Evolutionary conservation across 2,329 filamentous ascomycete species (phyloP), one percentile per base, ranked within the genome.

Genomic region (Metarhizium brunneum): DNA sequence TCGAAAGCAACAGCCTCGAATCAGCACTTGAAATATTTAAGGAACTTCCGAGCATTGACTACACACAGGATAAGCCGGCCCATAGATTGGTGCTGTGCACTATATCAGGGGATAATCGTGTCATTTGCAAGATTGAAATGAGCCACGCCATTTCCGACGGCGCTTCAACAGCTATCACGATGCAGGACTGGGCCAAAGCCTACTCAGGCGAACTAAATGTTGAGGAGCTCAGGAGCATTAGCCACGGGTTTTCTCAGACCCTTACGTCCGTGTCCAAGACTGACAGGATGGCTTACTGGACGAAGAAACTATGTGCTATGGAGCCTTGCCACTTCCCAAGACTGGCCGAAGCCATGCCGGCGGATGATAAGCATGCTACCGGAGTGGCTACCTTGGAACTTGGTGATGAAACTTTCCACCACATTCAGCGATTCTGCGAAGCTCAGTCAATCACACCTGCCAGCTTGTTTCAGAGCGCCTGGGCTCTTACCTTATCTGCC

Each of bases 81-180:
- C 48, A 57, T 35, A 42, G 56, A 25, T 20, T 57, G 16, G 38
- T 50, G 35, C 29, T 54, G 6, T 32, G 29, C 36, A 35, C 38
- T 29, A 25, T 50, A 25, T 14, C 6, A 6, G 47, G 47, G 2
- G 53, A 54, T 29, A 42, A 47, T 25, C 49, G 40, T 16, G 50
- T 57, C 4, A 18, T 55, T 10, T 60, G 58, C 50, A 48, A 50
- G 36, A 42, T 60, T 16, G 58, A 58, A 42, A 57, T 57, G 43
- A 60, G 56, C 20, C 58, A 60, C 43, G 53, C 58, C 10, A 50
- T 60, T 30, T 50, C 50, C 2, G 58, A 60, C 29, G 58, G 56
- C 43, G 45, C 51, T 8, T 58, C 58, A n/a, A 52, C 53, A 29
- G 38, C 47, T 18, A 36, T 54, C n/a, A 36, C 56, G 3, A 48